Evolutionary conservation across 2,329 filamentous ascomycete species (phyloP).

Genomic region (Fonsecaea multimorphosa): DNA sequence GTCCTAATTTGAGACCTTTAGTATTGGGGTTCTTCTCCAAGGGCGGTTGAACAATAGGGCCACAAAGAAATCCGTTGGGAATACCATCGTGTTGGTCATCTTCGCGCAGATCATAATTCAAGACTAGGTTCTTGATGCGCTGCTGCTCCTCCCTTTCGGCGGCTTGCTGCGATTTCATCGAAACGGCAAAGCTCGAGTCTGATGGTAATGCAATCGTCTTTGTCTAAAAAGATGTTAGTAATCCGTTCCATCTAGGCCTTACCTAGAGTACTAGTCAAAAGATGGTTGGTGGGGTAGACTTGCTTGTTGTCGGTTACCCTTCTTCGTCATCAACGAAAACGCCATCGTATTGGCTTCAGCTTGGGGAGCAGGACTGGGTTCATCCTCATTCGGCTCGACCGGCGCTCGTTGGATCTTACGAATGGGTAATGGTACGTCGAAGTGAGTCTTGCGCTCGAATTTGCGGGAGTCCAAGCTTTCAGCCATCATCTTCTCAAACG

Average conservation of each 20-base stretch:
- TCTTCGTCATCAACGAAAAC: slow-evolving; percentile 94
- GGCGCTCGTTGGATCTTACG: slow-evolving; percentile 70
- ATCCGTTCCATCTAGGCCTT: neutral
- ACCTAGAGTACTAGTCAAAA: neutral
- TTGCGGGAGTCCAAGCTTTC: slow-evolving; percentile 95
- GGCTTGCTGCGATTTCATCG: slow-evolving; percentile 94
- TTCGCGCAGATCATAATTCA: slow-evolving; percentile 93
- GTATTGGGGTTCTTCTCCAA: slow-evolving; percentile 43
- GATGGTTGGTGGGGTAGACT: slow-evolving; percentile 34
- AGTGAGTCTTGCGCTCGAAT: slow-evolving; percentile 90
- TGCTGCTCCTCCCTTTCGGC: slow-evolving; percentile 96
- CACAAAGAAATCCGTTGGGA: slow-evolving; percentile 46
- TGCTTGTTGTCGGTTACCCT: slow-evolving; percentile 92
- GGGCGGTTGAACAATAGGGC: slow-evolving; percentile 47
- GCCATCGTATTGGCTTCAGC: slow-evolving; percentile 74
- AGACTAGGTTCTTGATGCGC: slow-evolving; percentile 94
- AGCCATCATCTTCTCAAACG: slow-evolving; percentile 97
- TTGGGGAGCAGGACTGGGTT: slow-evolving; percentile 36
- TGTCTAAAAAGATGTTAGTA: slow-evolving; percentile 64
- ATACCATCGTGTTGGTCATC: slow-evolving; percentile 81
- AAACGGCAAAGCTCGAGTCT: slow-evolving; percentile 92
- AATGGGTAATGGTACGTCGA: slow-evolving; percentile 97
- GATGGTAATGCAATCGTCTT: slow-evolving; percentile 84
- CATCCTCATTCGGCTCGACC: slow-evolving; percentile 48
- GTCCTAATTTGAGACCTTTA: slow-evolving; percentile 45